These are phyloP conservation scores for Colletotrichum nymphaeae DNA, from an alignment of 2,329 filamentous ascomycete genomes.

Conservation along the genomic window DNA sequence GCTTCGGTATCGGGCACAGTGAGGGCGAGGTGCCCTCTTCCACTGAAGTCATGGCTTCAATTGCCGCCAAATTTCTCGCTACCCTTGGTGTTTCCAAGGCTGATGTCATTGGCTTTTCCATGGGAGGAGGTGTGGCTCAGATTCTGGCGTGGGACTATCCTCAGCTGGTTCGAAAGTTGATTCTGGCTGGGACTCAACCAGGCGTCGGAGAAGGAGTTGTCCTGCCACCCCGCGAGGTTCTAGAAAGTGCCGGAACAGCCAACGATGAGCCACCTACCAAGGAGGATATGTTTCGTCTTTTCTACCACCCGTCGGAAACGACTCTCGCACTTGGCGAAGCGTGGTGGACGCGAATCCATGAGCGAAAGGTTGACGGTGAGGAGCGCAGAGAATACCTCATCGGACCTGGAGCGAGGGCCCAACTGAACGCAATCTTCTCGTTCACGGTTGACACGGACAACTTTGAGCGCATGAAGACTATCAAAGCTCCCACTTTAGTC, in stretches of 20 bases:
- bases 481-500: background rate
- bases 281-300: background rate
- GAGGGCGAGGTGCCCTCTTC: conserved; percentile 54
- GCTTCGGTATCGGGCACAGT: conserved; percentile 58
- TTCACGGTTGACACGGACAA: background rate
- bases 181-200: background rate
- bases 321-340: background rate
- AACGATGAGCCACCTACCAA: background rate
- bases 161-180: background rate
- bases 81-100: conserved; percentile 47
- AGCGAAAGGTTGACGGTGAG: background rate
- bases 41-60: conserved; percentile 47
- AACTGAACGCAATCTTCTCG: background rate
- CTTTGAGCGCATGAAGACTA: background rate
- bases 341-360: background rate
- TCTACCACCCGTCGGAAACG: background rate
- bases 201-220: background rate
- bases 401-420: background rate
- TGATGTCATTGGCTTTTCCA: conserved; percentile 62
- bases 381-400: background rate
- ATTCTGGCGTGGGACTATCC: conserved; percentile 50
- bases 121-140: conserved; percentile 60
- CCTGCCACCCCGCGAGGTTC: background rate
- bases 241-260: background rate
- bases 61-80: conserved; percentile 41